Evolutionary conservation across 352 stramenopile species (phyloP).

Genomic region (Pythium rhizo-oryzae): DNA sequence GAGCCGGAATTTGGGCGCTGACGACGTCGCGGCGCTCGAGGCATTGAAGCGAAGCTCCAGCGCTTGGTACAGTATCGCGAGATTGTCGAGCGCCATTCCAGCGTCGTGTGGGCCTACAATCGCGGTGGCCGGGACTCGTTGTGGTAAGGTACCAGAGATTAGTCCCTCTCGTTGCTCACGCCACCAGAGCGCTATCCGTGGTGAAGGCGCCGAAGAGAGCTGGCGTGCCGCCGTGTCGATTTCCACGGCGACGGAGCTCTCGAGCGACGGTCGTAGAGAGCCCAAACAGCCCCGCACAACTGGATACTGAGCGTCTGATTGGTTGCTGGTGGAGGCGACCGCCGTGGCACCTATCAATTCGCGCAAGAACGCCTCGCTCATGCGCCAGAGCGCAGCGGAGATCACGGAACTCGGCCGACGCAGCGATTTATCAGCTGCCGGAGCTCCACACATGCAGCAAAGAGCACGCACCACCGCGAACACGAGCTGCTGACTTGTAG

Average conservation of each 20-base stretch:
- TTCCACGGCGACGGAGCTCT: neutral
- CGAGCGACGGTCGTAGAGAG: neutral
- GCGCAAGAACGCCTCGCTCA: constrained; percentile 31
- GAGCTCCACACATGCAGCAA: constrained; percentile 3
- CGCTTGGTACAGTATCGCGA: constrained; percentile 34
- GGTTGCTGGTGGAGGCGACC: neutral
- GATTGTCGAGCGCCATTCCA: constrained; percentile 10
- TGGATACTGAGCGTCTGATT: neutral
- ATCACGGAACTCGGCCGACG: neutral
- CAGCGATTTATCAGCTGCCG: neutral
- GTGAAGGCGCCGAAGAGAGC: neutral
- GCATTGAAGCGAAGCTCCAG: constrained; percentile 53
- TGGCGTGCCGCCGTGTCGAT: neutral
- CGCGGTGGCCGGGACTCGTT: neutral
- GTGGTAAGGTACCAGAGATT: neutral
- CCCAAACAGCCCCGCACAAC: neutral
- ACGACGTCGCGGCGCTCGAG: constrained; percentile 32
- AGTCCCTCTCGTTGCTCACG: neutral
- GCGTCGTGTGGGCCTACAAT: neutral
- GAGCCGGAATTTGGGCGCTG: constrained; percentile 44
- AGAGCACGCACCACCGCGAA: neutral
- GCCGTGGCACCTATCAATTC: constrained; percentile 15
- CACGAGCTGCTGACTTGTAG: neutral
- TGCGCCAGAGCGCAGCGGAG: constrained; percentile 36
- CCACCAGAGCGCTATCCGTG: constrained; percentile 13